Percentiles rank a stretch among this genome's conserved stretches.
These are phyloP conservation scores for Leccinum disarticulatum DNA, from an alignment of 768 basidiomycete species.

Conservation along the genomic window DNA sequence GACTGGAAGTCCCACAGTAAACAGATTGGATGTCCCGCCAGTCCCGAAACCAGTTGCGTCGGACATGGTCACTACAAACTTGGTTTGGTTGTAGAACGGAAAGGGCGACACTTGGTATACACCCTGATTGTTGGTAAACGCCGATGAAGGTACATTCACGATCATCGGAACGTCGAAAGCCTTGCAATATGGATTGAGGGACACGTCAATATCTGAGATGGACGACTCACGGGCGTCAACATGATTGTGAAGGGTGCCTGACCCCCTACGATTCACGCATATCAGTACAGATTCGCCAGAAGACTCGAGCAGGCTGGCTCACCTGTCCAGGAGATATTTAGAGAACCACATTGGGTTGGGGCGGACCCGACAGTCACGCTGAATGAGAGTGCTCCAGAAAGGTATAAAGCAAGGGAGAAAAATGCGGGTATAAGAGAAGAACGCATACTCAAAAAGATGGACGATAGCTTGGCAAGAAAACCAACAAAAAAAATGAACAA, in stretches of 20 bases:
- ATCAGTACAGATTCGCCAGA: background rate
- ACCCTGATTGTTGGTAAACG: constrained; percentile 54
- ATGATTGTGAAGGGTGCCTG: constrained; percentile 49
- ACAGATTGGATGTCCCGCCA: constrained; percentile 55
- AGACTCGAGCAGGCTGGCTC: constrained; percentile 16
- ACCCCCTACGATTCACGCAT: constrained; percentile 45
- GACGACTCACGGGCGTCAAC: constrained; percentile 49
- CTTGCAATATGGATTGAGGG: constrained; percentile 33
- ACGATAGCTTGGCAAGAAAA: constrained; percentile 10
- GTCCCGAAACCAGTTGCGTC: constrained; percentile 68
- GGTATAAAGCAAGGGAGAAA: constrained; percentile 24
- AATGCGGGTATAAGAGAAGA: constrained; percentile 25
- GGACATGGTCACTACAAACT: constrained; percentile 64
- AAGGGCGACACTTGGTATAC: constrained; percentile 48
- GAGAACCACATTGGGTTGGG: constrained; percentile 60
- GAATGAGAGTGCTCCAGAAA: constrained; percentile 31
- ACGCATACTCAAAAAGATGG: constrained; percentile 27
- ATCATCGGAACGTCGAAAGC: constrained; percentile 54
- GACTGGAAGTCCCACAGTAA: constrained; percentile 48
- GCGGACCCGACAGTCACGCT: constrained; percentile 49
- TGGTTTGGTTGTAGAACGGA: constrained; percentile 37
- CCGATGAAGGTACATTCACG: constrained; percentile 52
- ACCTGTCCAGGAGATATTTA: constrained; percentile 68
- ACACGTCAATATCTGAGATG: background rate
- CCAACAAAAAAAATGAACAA: constrained; percentile 6